Evolutionary conservation across 2,329 filamentous ascomycete species (phyloP), one percentile per base, ranked within the genome.

Genomic region (Diplocarpon rosae): DNA sequence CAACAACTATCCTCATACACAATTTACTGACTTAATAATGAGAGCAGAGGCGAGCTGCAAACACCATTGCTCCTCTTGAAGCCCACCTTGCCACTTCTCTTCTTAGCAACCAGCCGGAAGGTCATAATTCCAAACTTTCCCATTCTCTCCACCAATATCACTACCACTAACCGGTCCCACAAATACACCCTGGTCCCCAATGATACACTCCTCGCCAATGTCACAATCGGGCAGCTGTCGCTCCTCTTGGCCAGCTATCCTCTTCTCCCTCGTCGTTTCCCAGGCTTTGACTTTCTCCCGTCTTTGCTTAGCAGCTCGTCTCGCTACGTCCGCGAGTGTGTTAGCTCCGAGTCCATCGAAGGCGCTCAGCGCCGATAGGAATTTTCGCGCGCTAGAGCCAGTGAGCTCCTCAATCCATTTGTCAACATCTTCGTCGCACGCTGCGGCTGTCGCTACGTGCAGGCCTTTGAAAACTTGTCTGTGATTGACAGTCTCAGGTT

Each of bases 391-490:
- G 12, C 70, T 63, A 17, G 75, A 55, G 0, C 75, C 75, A 0
- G 72, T 76, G 48, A 68, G 66, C 16, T 68, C 61, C 24, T 66
- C 63, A 43, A 79, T 70, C 57, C 69, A 69, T 0, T 65, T 65
- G 54, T 78, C 73, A 2, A 76, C 66, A 30, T 68, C 62, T 44
- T 73, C 68, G 44, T 78, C 69, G 39, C 73, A 75, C 4, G 74
- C 74, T 10, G 75, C 75, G 5, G 70, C 70, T 27, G 72, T 68
- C 5, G 73, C 73, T 32, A 78, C 67, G 47, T 72, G 70, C 10
- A 79, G 60, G 0, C 75, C 75, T 40, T 68, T 65, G 39, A 78
- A 65, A 2, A 78, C 69, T 53, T 75, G 71, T 37, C 66, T 64
- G 53, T 77, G 69, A 17, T 60, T 60, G 27, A 75, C 67, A 30